Evolutionary conservation across 805 yeast genomes (phyloP), one percentile per base, ranked within the genome.

Genomic region (Nakazawaea molendinolei): DNA sequence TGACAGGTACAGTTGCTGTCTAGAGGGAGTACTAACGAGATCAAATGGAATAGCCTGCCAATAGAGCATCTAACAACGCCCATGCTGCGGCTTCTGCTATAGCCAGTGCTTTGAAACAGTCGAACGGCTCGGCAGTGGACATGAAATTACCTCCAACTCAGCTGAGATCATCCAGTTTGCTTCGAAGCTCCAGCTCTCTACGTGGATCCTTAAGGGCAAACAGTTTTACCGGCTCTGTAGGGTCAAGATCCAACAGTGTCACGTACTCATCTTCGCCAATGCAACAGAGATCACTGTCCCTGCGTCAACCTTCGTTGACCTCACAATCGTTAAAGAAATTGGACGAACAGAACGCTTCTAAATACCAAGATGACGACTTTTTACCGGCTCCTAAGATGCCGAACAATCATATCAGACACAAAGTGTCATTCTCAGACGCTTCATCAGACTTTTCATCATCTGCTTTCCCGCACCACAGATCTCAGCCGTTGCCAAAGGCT

Each of bases 41-140:
- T 60, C 23, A 15, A 10, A 10, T 23, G n/a, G 3, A 23, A 12
- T 18, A 50, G 48, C 43, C 46, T 38, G 46, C 47, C 2, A 40
- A 48, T 3, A 42, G 52, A 23, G 61, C 67, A 8, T 59, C 63
- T 40, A 58, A 74, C 3, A 70, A 70, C 33, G 84, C 84, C 1
- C 45, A 76, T 18, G 84, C 82, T 5, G 84, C 84, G 18, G 83
- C 83, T 3, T 56, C 72, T 6, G 74, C 74, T 3, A 67, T 72
- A 40, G 78, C 78, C 2, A 56, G 58, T 34, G 74, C 76, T 1
- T 40, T 71, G 35, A 62, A 59, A 44, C 57, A 66, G 42, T 22
- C 41, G 58, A 46, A 39, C 43, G 44, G 47, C 53, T 49, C 31
- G 62, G 51, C 45, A 49, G 44, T 28, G 61, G 44, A 30, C 52